phyloP scores from a whole-genome alignment of 1,139 yeast species.

The Yamadazyma taylorii region DNA sequence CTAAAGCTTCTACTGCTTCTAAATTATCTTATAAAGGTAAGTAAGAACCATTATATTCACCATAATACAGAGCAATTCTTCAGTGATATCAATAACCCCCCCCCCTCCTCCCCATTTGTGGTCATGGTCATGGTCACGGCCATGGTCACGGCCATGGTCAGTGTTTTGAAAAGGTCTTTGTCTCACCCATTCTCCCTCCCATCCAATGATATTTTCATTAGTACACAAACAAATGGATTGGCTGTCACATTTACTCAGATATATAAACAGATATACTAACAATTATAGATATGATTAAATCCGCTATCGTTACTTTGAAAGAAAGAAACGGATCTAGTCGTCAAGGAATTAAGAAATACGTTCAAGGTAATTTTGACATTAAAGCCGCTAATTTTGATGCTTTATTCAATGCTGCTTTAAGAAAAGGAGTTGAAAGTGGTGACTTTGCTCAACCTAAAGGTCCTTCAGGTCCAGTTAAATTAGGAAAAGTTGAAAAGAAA shows the following conservation, averaged over 20 bases:
- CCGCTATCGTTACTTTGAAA: conserved; percentile 69
- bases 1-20: conserved; percentile 31
- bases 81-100: too few relatives aligned
- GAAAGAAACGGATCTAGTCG: conserved; percentile 85
- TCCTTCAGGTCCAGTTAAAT: conserved; percentile 71
- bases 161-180: neutral
- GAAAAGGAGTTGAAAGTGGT: conserved; percentile 78
- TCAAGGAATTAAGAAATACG: conserved; percentile 74
- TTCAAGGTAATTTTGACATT: conserved; percentile 60
- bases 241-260: too few relatives aligned
- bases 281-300: conserved; percentile 65
- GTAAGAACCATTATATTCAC: conserved; percentile 23
- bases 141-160: too few relatives aligned
- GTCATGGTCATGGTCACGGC: too few relatives aligned
- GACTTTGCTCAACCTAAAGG: conserved; percentile 88
- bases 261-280: too few relatives aligned
- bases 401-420: conserved; percentile 74
- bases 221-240: neutral
- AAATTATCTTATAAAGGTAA: conserved; percentile 54
- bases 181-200: too few relatives aligned
- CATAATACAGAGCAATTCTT: too few relatives aligned
- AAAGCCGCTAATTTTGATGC: conserved; percentile 68
- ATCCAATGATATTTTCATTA: too few relatives aligned
- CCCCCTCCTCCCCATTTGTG: too few relatives aligned
- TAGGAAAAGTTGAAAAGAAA: conserved; percentile 28